phyloP scores from a whole-genome alignment of 1,139 yeast genomes.

The Eremothecium gossypii region DNA sequence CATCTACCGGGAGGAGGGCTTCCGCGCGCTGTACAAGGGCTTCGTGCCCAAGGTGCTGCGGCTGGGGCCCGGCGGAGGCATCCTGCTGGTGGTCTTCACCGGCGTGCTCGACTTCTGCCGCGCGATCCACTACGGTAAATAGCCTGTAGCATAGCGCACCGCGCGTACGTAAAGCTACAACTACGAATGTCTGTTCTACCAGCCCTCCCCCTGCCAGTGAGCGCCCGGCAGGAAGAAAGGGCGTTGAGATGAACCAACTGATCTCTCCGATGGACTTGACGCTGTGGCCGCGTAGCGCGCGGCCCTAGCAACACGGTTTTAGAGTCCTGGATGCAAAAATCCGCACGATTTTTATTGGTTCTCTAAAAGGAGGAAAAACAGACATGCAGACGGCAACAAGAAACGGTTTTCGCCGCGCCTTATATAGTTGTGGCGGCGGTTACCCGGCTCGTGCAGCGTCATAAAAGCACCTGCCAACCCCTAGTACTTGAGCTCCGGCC shows the following conservation, averaged over 20 bases:
- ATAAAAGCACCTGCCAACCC: not conserved
- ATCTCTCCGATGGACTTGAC: conserved; percentile 64
- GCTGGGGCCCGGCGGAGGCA: conserved; percentile 99
- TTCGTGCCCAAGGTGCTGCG: conserved; percentile 95
- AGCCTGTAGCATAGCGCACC: not conserved
- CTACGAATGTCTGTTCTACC: conserved; percentile 47
- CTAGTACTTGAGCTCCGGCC: not conserved
- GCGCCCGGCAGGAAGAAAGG: conserved; percentile 35
- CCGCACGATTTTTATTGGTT: conserved; percentile 42
- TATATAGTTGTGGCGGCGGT: not conserved
- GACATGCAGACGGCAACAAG: conserved; percentile 6
- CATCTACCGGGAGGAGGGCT: conserved; percentile 84
- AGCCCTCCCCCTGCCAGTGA: conserved; percentile 37
- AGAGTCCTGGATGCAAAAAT: conserved; percentile 49
- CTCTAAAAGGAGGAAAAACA: conserved; percentile 11
- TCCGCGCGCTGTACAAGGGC: conserved; percentile 82
- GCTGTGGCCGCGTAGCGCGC: conserved; percentile 30
- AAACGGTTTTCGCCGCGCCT: conserved; percentile 6
- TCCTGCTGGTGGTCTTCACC: conserved; percentile 88
- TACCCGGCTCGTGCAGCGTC: not conserved
- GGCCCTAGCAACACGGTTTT: conserved; percentile 56
- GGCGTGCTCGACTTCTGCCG: conserved; percentile 92
- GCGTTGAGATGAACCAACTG: conserved; percentile 53
- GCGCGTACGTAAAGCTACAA: not conserved
- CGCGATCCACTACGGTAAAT: not conserved